These are phyloP conservation scores for Inga laurina DNA, from an alignment of 306 rosid genomes.

Conservation along the genomic window DNA sequence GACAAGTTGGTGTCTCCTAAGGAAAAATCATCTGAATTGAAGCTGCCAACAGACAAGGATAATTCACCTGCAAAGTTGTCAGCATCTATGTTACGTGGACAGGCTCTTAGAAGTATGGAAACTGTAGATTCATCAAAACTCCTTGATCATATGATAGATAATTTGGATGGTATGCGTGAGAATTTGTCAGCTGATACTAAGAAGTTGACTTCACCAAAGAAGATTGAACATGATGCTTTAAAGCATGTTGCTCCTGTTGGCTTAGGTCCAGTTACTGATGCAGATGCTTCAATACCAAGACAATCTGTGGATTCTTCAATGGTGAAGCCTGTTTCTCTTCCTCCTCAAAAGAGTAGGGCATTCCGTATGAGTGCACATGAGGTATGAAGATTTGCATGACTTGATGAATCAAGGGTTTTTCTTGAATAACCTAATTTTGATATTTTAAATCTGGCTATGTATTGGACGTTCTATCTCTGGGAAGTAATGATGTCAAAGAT, in stretches of 20 bases:
- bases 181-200: slow-evolving; percentile 35
- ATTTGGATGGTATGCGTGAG: slow-evolving; percentile 31
- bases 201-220: slow-evolving; percentile 40
- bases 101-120: slow-evolving; percentile 87
- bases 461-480: background rate
- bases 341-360: slow-evolving; percentile 59
- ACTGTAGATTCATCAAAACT: slow-evolving; percentile 65
- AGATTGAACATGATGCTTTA: slow-evolving; percentile 51
- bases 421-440: slow-evolving; percentile 5
- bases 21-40: slow-evolving; percentile 62
- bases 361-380: slow-evolving; percentile 90
- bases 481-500: background rate
- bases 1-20: slow-evolving; percentile 75
- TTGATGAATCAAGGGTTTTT: background rate
- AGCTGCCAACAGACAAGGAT: slow-evolving; percentile 41
- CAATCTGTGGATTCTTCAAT: slow-evolving; percentile 40
- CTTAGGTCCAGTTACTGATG: slow-evolving; percentile 33
- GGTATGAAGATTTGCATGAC: slow-evolving; percentile 51
- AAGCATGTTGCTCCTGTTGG: slow-evolving; percentile 44
- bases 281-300: slow-evolving; percentile 34
- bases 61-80: slow-evolving; percentile 70
- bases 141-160: slow-evolving; percentile 43
- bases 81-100: slow-evolving; percentile 78
- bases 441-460: slow-evolving; percentile 5
- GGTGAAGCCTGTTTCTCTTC: slow-evolving; percentile 35